A percentile compares a stretch with the other conserved stretches of the same genome.
These are phyloP conservation scores for Periconia macrospinosa DNA, from an alignment of 2,329 filamentous ascomycete species.

Conservation along the genomic window DNA sequence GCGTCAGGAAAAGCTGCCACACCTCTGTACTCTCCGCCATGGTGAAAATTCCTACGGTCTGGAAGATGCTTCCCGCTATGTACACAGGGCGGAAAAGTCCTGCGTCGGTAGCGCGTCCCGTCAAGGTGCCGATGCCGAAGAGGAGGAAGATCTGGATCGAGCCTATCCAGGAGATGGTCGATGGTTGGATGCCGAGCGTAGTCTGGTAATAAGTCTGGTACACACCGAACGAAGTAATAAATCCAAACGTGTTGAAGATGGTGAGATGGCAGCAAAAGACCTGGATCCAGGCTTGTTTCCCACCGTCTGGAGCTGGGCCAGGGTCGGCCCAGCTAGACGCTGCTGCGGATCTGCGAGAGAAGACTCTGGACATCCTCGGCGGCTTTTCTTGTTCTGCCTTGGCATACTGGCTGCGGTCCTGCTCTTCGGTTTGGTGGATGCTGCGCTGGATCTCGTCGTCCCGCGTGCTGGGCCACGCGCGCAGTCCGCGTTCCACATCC, in stretches of 20 bases:
- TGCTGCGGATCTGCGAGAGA: constrained; percentile 25
- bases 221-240: constrained; percentile 58
- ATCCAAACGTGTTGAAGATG: constrained; percentile 60
- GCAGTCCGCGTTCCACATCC: constrained; percentile 6
- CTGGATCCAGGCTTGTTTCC: constrained; percentile 59
- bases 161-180: constrained; percentile 38
- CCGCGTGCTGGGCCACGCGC: constrained; percentile 16
- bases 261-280: constrained; percentile 53
- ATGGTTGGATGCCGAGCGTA: constrained; percentile 39
- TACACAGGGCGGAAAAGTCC: constrained; percentile 32
- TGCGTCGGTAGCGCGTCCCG: constrained; percentile 33
- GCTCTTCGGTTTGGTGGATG: constrained; percentile 5
- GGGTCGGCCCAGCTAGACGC: constrained; percentile 23
- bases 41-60: constrained; percentile 38
- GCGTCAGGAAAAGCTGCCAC: constrained; percentile 44
- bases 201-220: constrained; percentile 58
- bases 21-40: constrained; percentile 29
- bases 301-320: constrained; percentile 49
- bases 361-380: constrained; percentile 13
- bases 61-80: constrained; percentile 31
- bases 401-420: constrained; percentile 1
- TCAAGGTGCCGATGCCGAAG: constrained; percentile 32
- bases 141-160: constrained; percentile 37
- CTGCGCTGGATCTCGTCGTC: constrained; percentile 20
- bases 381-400: not conserved